Evolutionary conservation across 2,329 filamentous ascomycete species (phyloP).

Genomic region (Apiospora sp.): DNA sequence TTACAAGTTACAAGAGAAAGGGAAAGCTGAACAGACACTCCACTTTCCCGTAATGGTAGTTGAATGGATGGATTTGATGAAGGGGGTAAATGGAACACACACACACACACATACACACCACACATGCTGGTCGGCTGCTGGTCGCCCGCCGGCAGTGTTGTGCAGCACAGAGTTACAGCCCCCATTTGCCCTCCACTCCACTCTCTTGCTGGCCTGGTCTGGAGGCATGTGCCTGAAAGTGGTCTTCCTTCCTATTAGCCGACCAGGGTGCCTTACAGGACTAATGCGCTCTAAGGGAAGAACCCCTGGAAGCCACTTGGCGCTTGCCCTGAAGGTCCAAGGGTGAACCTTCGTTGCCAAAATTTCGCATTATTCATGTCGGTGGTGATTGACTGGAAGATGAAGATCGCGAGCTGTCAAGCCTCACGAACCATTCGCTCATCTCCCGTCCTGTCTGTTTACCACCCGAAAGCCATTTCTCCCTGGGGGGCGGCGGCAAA

Average conservation of each 20-base stretch:
- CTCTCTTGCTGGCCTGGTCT: background rate
- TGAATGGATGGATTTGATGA: conserved; percentile 3
- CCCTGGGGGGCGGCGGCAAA: background rate
- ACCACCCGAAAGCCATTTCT: background rate
- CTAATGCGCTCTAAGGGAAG: conserved; percentile 19
- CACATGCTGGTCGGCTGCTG: conserved; percentile 2
- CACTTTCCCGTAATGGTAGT: conserved; percentile 11
- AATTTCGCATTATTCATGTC: conserved; percentile 1
- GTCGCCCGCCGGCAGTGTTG: conserved; percentile 11
- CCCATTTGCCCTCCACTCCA: background rate
- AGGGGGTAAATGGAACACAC: conserved; percentile 8
- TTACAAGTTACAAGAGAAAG: background rate
- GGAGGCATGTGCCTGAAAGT: conserved; percentile 1
- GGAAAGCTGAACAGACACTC: background rate
- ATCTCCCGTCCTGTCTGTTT: background rate
- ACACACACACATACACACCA: conserved; percentile 12
- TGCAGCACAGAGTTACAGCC: conserved; percentile 14
- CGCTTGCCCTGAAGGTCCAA: conserved; percentile 9
- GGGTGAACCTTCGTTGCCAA: conserved; percentile 11
- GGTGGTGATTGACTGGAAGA: conserved; percentile 12
- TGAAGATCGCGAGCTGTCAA: conserved; percentile 18
- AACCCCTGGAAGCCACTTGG: conserved; percentile 18
- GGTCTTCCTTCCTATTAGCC: conserved; percentile 16
- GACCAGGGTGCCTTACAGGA: conserved; percentile 15
- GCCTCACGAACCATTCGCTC: background rate